A percentile compares a stretch with the other conserved stretches of the same genome.
These are phyloP conservation scores for Eutreptiella sp. DNA, from an alignment of 208 protist species.

Conservation along the genomic window DNA sequence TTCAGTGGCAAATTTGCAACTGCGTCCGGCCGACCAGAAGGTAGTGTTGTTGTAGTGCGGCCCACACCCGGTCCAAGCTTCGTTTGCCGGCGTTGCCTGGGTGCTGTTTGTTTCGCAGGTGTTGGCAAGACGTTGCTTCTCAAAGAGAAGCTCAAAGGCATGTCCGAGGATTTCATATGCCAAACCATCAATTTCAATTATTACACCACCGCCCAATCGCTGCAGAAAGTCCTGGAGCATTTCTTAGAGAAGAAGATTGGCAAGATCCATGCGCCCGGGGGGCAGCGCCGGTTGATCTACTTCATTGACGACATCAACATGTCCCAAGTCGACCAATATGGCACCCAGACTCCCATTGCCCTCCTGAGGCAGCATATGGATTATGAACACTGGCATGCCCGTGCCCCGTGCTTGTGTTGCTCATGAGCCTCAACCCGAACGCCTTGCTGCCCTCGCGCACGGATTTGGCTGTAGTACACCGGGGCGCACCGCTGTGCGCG, in stretches of 20 bases:
- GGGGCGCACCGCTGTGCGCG: too few species aligned
- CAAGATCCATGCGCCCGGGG: slow-evolving; percentile 52
- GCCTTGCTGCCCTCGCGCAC: too few species aligned
- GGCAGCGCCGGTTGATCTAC: slow-evolving; percentile 53
- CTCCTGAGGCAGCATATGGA: slow-evolving; percentile 77
- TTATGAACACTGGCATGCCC: slow-evolving; percentile 72
- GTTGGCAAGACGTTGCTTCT: slow-evolving; percentile 71
- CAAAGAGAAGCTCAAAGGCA: slow-evolving; percentile 38
- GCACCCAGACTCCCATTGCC: slow-evolving; percentile 67
- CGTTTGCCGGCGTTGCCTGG: too few species aligned
- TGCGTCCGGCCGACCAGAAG: too few species aligned
- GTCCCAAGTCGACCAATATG: slow-evolving; percentile 71
- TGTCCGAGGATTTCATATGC: slow-evolving; percentile 36
- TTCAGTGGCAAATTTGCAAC: too few species aligned
- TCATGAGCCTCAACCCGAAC: too few species aligned
- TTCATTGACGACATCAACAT: slow-evolving; percentile 87
- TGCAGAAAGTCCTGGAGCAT: slow-evolving; percentile 64
- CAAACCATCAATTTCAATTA: slow-evolving; percentile 70
- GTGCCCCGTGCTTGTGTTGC: too few species aligned
- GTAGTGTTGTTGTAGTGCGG: too few species aligned
- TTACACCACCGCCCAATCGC: slow-evolving; percentile 54
- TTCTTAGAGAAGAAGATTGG: slow-evolving; percentile 70
- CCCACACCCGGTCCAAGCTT: too few species aligned
- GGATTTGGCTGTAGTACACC: too few species aligned
- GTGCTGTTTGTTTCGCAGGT: slow-evolving; percentile 45